Evolutionary conservation across 768 basidiomycete genomes (phyloP).

Genomic region (Suillus subaureus): DNA sequence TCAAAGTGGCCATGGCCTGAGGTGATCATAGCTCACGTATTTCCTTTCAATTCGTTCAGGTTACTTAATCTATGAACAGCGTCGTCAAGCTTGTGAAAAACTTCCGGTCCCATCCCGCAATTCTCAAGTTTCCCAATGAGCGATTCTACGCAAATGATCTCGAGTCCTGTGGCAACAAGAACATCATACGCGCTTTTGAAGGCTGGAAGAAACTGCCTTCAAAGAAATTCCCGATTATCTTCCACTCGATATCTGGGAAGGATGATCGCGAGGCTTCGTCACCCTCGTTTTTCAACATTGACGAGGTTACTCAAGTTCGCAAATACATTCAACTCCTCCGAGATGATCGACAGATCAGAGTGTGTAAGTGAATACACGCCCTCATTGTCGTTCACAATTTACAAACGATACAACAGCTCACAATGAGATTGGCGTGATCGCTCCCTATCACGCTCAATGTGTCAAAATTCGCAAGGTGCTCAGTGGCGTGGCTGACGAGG

Average conservation of each 20-base stretch:
- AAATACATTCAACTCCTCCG: constrained; percentile 38
- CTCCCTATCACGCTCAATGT: constrained; percentile 65
- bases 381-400: constrained; percentile 10
- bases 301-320: constrained; percentile 57
- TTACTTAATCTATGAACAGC: constrained; percentile 33
- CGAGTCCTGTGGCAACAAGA: constrained; percentile 43
- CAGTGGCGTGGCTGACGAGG: constrained; percentile 28
- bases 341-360: constrained; percentile 41
- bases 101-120: constrained; percentile 63
- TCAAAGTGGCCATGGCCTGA: constrained; percentile 35
- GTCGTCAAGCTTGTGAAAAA: constrained; percentile 66
- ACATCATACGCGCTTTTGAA: constrained; percentile 29
- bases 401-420: constrained; percentile 36
- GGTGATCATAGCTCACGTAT: constrained; percentile 29
- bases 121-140: constrained; percentile 63
- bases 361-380: constrained; percentile 37
- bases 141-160: constrained; percentile 61
- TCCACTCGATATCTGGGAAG: constrained; percentile 60
- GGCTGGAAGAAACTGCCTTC: constrained; percentile 30
- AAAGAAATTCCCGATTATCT: constrained; percentile 56
- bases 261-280: constrained; percentile 69
- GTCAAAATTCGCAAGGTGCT: constrained; percentile 47
- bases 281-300: constrained; percentile 72
- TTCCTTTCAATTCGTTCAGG: background rate
- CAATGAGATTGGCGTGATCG: constrained; percentile 59